Evolutionary conservation across 2,329 filamentous ascomycete genomes (phyloP).

Genomic region (Cladosporium sp.): DNA sequence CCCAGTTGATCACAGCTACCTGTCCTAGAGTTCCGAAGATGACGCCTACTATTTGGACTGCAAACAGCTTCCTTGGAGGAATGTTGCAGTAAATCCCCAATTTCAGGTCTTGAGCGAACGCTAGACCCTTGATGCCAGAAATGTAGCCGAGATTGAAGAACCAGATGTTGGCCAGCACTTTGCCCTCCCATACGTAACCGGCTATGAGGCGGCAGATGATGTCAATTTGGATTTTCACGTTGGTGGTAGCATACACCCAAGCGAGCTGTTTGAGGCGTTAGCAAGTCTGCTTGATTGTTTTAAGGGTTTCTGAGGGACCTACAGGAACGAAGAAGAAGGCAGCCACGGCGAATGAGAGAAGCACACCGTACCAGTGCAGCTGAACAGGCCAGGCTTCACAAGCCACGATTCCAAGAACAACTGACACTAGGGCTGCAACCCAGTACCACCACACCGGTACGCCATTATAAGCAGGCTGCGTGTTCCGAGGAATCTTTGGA

Average conservation of each 20-base stretch:
- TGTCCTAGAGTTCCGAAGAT: constrained; percentile 39
- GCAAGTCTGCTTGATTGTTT: too few relatives aligned
- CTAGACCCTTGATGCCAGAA: constrained; percentile 29
- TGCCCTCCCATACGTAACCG: constrained; percentile 44
- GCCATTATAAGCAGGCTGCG: constrained; percentile 78
- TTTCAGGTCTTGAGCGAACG: constrained; percentile 33
- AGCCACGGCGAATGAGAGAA: constrained; percentile 74
- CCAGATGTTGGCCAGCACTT: constrained; percentile 33
- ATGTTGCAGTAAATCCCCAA: constrained; percentile 38
- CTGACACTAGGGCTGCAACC: constrained; percentile 22
- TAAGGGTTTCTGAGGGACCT: too few relatives aligned
- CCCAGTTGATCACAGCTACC: constrained; percentile 45
- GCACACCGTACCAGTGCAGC: constrained; percentile 74
- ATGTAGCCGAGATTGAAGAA: constrained; percentile 31
- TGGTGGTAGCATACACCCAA: constrained; percentile 86
- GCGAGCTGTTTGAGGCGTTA: constrained; percentile 46
- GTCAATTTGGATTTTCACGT: constrained; percentile 34
- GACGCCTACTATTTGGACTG: constrained; percentile 41
- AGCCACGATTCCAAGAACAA: constrained; percentile 25
- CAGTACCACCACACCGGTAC: constrained; percentile 68
- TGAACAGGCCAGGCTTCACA: constrained; percentile 25
- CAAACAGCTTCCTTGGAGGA: constrained; percentile 42
- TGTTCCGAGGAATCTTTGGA: constrained; percentile 22
- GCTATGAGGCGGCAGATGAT: constrained; percentile 47
- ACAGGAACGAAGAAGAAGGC: constrained; percentile 79